Base-by-base conservation (phyloP, 768 basidiomycete species). In the Trametes villosa region DNA sequence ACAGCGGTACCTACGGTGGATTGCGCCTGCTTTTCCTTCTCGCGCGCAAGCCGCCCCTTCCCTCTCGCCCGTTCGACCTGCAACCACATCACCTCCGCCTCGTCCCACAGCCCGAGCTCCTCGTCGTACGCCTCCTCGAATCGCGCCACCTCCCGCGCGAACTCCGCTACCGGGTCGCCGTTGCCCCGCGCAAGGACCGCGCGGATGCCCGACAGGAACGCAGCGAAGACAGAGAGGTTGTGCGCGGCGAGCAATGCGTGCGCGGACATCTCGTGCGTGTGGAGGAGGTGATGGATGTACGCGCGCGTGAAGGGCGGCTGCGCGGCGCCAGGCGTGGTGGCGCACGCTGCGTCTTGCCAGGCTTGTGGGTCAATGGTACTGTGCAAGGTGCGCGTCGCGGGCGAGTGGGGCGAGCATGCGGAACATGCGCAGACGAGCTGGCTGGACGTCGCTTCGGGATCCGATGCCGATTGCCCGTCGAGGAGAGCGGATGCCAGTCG, bases 201-300 rank as follows among this genome's bases (percentile, higher is more conserved):
- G 50, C 92, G 81, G 1, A 94, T 75, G 0, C 82, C 83, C 0
- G 73, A 74, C 45, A 94, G 84, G 69, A 95, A 91, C 1, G 75
- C 70, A 40, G 86, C 82, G 27, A 92, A 74, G 1, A 94, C 81
- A 0, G 82, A 70, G 29, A 92, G 77, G 65, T 95, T 96, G 72
- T 96, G 94, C 74, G 86, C 78, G 12, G 79, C 81, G 18, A 95
- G 81, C 24, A 94, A 72, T 4, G 91, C 70, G 65, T 95, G 91
- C 0, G 91, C 88, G 0, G 87, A 85, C 93, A 96, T 94, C 72
- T 96, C 94, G 72, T 95, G 94, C 7, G 93, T 93, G 52, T 89
- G 87, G 34, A 94, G 76, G 15, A 96, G 83, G 66, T 96, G 93
- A 69, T 96, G 92, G 30, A 93, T 51, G 65, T 95, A 96, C 2